Conservation (phyloP, 1,284 basidiomycete genomes). For the Chiua sp. region DNA sequence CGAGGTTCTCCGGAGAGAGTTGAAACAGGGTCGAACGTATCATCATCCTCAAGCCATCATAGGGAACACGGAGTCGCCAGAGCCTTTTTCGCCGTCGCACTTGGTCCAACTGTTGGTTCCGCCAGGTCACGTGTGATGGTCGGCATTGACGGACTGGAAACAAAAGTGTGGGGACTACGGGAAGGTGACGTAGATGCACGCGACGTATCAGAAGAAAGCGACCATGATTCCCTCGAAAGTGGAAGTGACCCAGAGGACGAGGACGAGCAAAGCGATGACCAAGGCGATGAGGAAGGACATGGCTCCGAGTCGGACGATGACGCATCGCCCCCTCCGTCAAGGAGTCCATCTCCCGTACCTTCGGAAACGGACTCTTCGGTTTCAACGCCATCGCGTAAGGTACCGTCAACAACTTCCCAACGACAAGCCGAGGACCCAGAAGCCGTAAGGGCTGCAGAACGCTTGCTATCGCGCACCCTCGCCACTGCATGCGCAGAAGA, state of each 20-base stretch:
- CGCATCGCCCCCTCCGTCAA: slow-evolving; percentile 18
- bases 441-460: slow-evolving; percentile 57
- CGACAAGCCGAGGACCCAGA: slow-evolving; percentile 51
- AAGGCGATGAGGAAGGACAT: slow-evolving; percentile 28
- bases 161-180: slow-evolving; percentile 56
- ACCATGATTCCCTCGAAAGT: neutral
- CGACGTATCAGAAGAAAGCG: neutral
- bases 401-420: slow-evolving; percentile 1
- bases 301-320: slow-evolving; percentile 30
- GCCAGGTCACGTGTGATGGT: slow-evolving; percentile 65
- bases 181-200: slow-evolving; percentile 29
- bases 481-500: slow-evolving; percentile 59
- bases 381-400: slow-evolving; percentile 2
- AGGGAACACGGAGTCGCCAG: slow-evolving; percentile 4
- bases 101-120: slow-evolving; percentile 66
- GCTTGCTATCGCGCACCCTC: slow-evolving; percentile 65
- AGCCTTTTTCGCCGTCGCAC: slow-evolving; percentile 61
- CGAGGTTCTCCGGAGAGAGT: slow-evolving; percentile 15
- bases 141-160: slow-evolving; percentile 65
- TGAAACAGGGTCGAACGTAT: neutral
- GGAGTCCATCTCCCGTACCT: slow-evolving; percentile 31
- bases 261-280: slow-evolving; percentile 17
- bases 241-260: slow-evolving; percentile 21
- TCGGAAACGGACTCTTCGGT: slow-evolving; percentile 13
- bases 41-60: neutral